Evolutionary conservation across 2,329 filamentous ascomycete species (phyloP).

Genomic region (Ceratocystis papillata): DNA sequence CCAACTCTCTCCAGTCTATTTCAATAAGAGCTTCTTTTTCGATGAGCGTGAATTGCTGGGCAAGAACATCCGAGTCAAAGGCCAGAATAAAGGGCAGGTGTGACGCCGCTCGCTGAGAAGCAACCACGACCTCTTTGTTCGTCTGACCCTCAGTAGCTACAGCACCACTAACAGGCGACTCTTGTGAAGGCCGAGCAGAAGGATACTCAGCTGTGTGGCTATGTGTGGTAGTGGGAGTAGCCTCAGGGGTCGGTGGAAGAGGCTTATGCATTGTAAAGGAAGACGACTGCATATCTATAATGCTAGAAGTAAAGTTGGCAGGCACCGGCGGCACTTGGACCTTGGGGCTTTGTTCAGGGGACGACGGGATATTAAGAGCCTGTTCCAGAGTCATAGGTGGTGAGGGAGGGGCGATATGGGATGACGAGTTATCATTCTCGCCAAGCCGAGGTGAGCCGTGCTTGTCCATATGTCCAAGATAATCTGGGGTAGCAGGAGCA

Average conservation of each 20-base stretch:
- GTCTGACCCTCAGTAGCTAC: neutral
- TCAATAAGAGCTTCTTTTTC: conserved; percentile 79
- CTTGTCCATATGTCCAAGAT: conserved; percentile 8
- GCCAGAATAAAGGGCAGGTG: conserved; percentile 73
- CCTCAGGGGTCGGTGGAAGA: conserved; percentile 41
- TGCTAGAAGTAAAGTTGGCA: neutral
- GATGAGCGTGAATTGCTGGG: conserved; percentile 74
- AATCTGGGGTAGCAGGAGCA: conserved; percentile 30
- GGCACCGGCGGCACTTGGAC: conserved; percentile 35
- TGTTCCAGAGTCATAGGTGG: conserved; percentile 41
- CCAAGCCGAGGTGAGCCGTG: conserved; percentile 8
- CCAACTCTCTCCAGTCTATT: conserved; percentile 79
- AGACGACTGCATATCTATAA: conserved; percentile 26
- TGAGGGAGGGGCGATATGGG: conserved; percentile 32
- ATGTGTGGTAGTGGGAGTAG: conserved; percentile 37
- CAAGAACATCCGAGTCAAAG: conserved; percentile 66
- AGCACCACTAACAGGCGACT: neutral
- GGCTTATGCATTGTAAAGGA: conserved; percentile 37
- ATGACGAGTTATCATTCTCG: conserved; percentile 19
- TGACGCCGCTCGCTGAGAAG: conserved; percentile 34
- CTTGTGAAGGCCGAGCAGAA: neutral
- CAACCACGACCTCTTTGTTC: conserved; percentile 31
- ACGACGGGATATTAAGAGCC: conserved; percentile 35
- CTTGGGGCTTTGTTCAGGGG: neutral
- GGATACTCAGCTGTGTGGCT: conserved; percentile 26